These are phyloP conservation scores for Psilocybe mexicana DNA, from an alignment of 1,284 basidiomycete species.

Conservation along the genomic window DNA sequence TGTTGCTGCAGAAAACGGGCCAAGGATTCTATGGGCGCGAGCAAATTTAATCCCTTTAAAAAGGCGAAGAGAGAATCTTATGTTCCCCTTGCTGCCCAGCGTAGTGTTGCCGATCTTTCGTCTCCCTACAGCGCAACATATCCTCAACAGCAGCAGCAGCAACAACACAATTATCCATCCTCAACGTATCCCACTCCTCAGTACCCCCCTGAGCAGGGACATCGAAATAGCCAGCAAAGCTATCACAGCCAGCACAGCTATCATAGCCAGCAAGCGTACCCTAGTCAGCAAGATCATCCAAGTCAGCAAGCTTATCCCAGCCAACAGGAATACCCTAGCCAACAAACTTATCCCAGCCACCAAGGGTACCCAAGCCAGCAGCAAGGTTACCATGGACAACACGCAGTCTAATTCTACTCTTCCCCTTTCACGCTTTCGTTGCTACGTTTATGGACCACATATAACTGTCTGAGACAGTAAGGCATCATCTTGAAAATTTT, in stretches of 20 bases:
- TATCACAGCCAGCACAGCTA: background rate
- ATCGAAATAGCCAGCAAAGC: slow-evolving; percentile 6
- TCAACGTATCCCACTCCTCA: background rate
- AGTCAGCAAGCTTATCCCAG: background rate
- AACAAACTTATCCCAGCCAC: slow-evolving; percentile 4
- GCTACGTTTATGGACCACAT: too few relatives aligned
- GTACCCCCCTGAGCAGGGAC: slow-evolving; percentile 7
- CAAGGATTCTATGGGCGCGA: slow-evolving; percentile 22
- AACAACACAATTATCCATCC: background rate
- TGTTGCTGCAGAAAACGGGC: slow-evolving; percentile 55
- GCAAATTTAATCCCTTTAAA: slow-evolving; percentile 12
- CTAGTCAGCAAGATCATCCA: background rate
- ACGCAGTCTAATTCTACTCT: background rate
- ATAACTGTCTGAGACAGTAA: slow-evolving; percentile 9
- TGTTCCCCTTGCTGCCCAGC: slow-evolving; percentile 20
- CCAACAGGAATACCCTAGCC: background rate
- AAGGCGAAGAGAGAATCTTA: slow-evolving; percentile 21
- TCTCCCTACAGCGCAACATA: slow-evolving; percentile 3
- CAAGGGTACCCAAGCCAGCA: background rate
- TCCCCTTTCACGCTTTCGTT: too few relatives aligned
- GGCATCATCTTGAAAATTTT: slow-evolving; percentile 4
- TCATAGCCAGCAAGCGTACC: slow-evolving; percentile 2
- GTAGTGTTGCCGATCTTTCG: slow-evolving; percentile 17
- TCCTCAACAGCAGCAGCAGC: slow-evolving; percentile 3
- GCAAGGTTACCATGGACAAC: background rate